Conservation (phyloP, 2,329 filamentous ascomycete genomes). For the Knoxdaviesia proteae region DNA sequence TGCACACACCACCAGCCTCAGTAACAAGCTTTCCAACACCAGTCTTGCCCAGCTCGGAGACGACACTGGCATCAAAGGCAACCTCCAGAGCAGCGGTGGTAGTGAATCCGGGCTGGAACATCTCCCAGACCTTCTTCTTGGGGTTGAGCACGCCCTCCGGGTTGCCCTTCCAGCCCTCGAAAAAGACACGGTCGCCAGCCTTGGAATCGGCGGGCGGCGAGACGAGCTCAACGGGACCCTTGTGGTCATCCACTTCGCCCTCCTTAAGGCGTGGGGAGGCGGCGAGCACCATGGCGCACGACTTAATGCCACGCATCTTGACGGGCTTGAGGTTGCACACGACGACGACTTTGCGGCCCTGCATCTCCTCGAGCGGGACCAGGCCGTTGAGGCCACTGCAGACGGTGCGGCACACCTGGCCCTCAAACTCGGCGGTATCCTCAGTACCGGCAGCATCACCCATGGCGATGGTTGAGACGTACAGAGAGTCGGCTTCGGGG, state of each 20-base stretch:
- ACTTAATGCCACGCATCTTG: conserved; percentile 82
- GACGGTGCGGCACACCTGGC: conserved; percentile 79
- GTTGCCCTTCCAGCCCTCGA: conserved; percentile 86
- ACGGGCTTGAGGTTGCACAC: conserved; percentile 98
- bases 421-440: conserved; percentile 80
- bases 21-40: conserved; percentile 52
- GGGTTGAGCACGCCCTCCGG: conserved; percentile 88
- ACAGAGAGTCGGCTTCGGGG: conserved; percentile 90
- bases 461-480: conserved; percentile 85
- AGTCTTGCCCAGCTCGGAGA: conserved; percentile 56
- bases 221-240: conserved; percentile 80
- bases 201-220: conserved; percentile 56
- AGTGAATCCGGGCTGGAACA: conserved; percentile 85
- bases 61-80: conserved; percentile 60
- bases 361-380: conserved; percentile 87
- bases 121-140: conserved; percentile 99
- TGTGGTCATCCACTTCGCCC: conserved; percentile 69
- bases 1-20: conserved; percentile 59
- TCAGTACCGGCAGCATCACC: conserved; percentile 64
- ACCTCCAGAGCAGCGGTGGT: conserved; percentile 68
- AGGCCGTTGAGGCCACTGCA: conserved; percentile 93
- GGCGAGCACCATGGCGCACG: conserved; percentile 76
- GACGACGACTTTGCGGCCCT: conserved; percentile 80
- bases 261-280: conserved; percentile 69
- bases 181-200: conserved; percentile 75